Evolutionary conservation across 331 rosid genomes (phyloP), one percentile per base, ranked within the genome.

Genomic region (Stylosanthes scabra): DNA sequence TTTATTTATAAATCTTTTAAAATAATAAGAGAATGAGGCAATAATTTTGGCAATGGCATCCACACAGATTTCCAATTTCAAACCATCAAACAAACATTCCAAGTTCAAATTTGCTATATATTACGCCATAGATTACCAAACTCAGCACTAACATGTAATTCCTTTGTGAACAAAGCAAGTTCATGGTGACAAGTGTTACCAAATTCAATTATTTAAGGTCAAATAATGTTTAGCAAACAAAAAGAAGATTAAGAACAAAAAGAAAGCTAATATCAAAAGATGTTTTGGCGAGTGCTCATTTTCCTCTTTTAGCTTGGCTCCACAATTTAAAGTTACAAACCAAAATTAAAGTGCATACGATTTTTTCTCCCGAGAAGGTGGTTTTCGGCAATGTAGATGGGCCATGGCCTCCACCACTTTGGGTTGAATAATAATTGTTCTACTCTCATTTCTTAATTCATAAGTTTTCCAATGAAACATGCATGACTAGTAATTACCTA

Each of bases 231-330:
- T 7, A 54, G 31, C 2, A 45, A n/a, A 62, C 39, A 34, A 34
- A 34, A 34, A 34, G 25, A 34, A 34, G 39, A 6, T 34, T 34
- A 34, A 34, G 6, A 34, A 34, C 39, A 34, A 66, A 62, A 60
- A 34, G 55, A 71, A 75, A 71, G 76, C 10, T 52, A 71, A 9
- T 25, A 44, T 54, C 39, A 60, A 0, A 11, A 11, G 8, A 8
- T 31, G 74, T 49, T 49, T 46, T 44, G 70, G 16, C 34, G 70
- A 29, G 73, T 52, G 76, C 10, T 45, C 4, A 59, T 60, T 71
- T 54, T 54, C 50, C 68, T 34, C 79, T 71, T 75, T 74, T 9
- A n/a, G 60, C 14, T 78, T 14, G 81, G 82, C 84, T 79, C 84
- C 82, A 75, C 79, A 15, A 11, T 63, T 62, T 51, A 79, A 75